These are phyloP conservation scores for Saturnispora quitensis DNA, from an alignment of 805 yeast genomes.

Conservation along the genomic window DNA sequence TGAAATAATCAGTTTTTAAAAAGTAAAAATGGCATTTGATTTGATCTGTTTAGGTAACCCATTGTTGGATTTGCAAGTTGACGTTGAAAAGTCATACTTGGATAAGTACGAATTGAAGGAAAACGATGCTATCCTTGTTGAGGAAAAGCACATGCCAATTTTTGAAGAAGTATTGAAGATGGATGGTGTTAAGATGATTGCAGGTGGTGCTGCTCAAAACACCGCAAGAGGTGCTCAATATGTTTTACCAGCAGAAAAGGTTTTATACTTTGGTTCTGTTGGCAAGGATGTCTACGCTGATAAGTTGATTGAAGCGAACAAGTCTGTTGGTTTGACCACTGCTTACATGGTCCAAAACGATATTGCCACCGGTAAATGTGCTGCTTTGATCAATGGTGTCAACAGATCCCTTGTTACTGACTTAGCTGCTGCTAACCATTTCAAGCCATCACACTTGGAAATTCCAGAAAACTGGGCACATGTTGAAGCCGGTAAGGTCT, in stretches of 20 bases:
- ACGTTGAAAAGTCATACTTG: slow-evolving; percentile 58
- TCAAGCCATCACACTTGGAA: slow-evolving; percentile 80
- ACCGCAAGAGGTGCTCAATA: slow-evolving; percentile 98
- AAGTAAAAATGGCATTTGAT: slow-evolving; percentile 45
- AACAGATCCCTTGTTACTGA: slow-evolving; percentile 94
- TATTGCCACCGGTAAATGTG: slow-evolving; percentile 93
- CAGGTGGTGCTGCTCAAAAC: slow-evolving; percentile 99
- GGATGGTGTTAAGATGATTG: slow-evolving; percentile 60
- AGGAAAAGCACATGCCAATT: slow-evolving; percentile 77
- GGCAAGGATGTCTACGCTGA: slow-evolving; percentile 88
- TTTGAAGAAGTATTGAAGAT: slow-evolving; percentile 65
- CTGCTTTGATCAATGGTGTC: slow-evolving; percentile 77
- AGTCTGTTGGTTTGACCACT: slow-evolving; percentile 79
- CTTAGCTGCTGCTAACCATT: slow-evolving; percentile 96
- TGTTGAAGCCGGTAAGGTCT: slow-evolving; percentile 73
- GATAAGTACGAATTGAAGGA: slow-evolving; percentile 77
- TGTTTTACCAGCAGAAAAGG: slow-evolving; percentile 70
- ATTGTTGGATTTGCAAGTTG: slow-evolving; percentile 76
- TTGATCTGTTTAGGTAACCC: slow-evolving; percentile 87
- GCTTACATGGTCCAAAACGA: slow-evolving; percentile 73
- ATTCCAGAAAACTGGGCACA: slow-evolving; percentile 82
- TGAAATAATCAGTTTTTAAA: not conserved
- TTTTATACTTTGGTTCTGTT: slow-evolving; percentile 91
- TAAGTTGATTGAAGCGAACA: slow-evolving; percentile 73
- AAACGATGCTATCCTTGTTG: slow-evolving; percentile 85